These are phyloP conservation scores for Ceratobasidium sp. DNA, from an alignment of 1,284 basidiomycete species.

Conservation along the genomic window DNA sequence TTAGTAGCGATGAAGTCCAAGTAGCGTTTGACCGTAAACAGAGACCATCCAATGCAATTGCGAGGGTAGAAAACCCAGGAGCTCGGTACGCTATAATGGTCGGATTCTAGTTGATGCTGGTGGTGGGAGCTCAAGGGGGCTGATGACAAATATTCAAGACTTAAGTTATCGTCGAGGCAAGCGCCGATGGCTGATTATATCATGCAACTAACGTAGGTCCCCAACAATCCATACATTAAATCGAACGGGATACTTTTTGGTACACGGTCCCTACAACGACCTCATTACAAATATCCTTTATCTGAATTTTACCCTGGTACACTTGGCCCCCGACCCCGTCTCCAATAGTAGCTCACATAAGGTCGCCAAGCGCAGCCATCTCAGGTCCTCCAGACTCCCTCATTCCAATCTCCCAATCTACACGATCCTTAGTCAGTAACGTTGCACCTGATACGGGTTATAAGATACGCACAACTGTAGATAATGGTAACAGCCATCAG, in stretches of 20 bases:
- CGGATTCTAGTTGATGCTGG: too few species aligned
- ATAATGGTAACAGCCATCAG: conserved; percentile 98
- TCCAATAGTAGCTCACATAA: conserved; percentile 33
- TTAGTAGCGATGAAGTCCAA: too few species aligned
- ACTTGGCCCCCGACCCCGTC: neutral
- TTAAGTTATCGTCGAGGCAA: too few species aligned
- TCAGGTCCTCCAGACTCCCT: conserved; percentile 81
- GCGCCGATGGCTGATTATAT: neutral
- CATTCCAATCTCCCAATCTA: conserved; percentile 85
- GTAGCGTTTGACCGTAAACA: too few species aligned
- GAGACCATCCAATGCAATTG: too few species aligned
- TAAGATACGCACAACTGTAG: conserved; percentile 82
- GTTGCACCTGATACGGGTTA: neutral
- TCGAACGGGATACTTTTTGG: conserved; percentile 44
- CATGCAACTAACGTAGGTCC: neutral
- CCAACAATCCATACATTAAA: conserved; percentile 43
- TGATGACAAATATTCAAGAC: neutral
- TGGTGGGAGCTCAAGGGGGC: too few species aligned
- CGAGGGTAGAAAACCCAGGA: too few species aligned
- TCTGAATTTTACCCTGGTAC: conserved; percentile 19
- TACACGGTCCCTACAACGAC: conserved; percentile 25
- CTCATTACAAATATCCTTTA: conserved; percentile 25
- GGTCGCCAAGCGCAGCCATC: conserved; percentile 77
- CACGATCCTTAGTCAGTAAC: conserved; percentile 4
- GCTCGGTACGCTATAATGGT: too few species aligned